A percentile compares a stretch with the other conserved stretches of the same genome.
phyloP scores from a whole-genome alignment of 2,329 filamentous ascomycete genomes.

The Alternaria arborescens region DNA sequence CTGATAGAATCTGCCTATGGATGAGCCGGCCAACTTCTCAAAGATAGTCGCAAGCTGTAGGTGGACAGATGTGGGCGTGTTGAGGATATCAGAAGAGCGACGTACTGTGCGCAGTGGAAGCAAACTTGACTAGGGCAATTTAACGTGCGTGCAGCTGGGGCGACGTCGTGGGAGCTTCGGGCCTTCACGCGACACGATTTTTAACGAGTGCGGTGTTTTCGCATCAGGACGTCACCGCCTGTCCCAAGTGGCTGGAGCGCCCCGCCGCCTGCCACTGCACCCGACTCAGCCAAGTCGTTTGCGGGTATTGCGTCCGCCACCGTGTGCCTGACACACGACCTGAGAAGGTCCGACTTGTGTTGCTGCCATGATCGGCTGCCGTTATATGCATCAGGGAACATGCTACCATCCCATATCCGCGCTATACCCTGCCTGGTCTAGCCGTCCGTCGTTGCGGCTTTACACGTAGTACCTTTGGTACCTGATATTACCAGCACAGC shows the following conservation, averaged over 20 bases:
- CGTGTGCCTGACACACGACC: background rate
- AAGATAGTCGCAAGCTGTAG: background rate
- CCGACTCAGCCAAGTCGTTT: slow-evolving; percentile 7
- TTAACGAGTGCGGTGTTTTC: slow-evolving; percentile 30
- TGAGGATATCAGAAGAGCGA: slow-evolving; percentile 1
- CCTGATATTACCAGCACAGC: slow-evolving; percentile 1
- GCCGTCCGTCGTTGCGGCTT: background rate
- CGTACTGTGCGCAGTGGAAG: slow-evolving; percentile 15
- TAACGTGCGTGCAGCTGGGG: slow-evolving; percentile 12
- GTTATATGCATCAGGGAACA: slow-evolving; percentile 3
- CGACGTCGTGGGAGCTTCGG: slow-evolving; percentile 16
- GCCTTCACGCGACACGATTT: slow-evolving; percentile 30
- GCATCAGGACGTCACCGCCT: slow-evolving; percentile 27
- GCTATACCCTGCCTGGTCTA: background rate
- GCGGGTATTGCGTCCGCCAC: background rate
- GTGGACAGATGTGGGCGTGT: background rate
- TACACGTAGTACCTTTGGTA: background rate
- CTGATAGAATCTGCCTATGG: slow-evolving; percentile 14
- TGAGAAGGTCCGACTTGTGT: slow-evolving; percentile 1
- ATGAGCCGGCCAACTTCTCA: slow-evolving; percentile 7
- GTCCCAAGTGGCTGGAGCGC: slow-evolving; percentile 21
- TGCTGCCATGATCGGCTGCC: slow-evolving; percentile 4
- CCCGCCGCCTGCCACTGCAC: slow-evolving; percentile 8
- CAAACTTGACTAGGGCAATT: slow-evolving; percentile 7
- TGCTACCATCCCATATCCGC: background rate